phyloP scores from a whole-genome alignment of 495 filamentous ascomycete genomes.

The Thermochaetoides thermophila region DNA sequence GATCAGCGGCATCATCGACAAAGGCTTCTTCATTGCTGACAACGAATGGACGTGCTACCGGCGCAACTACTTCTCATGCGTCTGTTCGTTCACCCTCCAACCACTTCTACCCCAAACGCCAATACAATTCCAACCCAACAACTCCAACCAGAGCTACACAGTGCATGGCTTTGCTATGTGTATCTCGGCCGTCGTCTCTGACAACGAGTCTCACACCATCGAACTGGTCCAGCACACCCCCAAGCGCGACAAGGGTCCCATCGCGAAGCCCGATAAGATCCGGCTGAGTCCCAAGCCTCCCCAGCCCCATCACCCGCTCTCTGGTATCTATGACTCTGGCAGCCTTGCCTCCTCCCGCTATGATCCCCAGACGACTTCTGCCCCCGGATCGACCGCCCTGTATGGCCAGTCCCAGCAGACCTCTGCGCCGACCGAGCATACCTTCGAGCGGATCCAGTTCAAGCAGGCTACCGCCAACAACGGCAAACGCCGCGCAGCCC shows the following conservation, averaged over 20 bases:
- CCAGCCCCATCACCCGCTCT: slow-evolving; percentile 27
- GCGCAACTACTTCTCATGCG: slow-evolving; percentile 85
- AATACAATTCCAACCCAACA: slow-evolving; percentile 26
- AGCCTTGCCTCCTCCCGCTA: slow-evolving; percentile 27
- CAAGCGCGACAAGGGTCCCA: slow-evolving; percentile 85
- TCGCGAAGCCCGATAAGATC: slow-evolving; percentile 58
- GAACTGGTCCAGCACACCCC: slow-evolving; percentile 91
- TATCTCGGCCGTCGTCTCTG: slow-evolving; percentile 77
- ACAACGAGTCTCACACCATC: slow-evolving; percentile 58
- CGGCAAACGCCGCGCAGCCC: slow-evolving; percentile 76
- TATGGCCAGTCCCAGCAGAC: slow-evolving; percentile 23
- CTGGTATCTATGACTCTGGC: slow-evolving; percentile 18
- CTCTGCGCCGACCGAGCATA: slow-evolving; percentile 40
- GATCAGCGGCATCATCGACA: slow-evolving; percentile 76
- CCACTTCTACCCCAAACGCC: slow-evolving; percentile 25
- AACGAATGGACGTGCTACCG: slow-evolving; percentile 92
- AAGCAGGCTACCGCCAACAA: slow-evolving; percentile 95
- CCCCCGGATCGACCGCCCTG: too few relatives aligned
- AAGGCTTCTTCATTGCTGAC: slow-evolving; percentile 80
- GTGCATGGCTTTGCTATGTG: slow-evolving; percentile 64
- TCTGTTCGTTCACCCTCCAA: slow-evolving; percentile 62
- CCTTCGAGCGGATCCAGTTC: slow-evolving; percentile 93
- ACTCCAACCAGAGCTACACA: slow-evolving; percentile 27
- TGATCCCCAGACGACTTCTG: slow-evolving; percentile 11
- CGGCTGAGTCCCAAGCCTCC: slow-evolving; percentile 52